Conservation (phyloP, 2,329 filamentous ascomycete species). For the Fusarium sp. region DNA sequence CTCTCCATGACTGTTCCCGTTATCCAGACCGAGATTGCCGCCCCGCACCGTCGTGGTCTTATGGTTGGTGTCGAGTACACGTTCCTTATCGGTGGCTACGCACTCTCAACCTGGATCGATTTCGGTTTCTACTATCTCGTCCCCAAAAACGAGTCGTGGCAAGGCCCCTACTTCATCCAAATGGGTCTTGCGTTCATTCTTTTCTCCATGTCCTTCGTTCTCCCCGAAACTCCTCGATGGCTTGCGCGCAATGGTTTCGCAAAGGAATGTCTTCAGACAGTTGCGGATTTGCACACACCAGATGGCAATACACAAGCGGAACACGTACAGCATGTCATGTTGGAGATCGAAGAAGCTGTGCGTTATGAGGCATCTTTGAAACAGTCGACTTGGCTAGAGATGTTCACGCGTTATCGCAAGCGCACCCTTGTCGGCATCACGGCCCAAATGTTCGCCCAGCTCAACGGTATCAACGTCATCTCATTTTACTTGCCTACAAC, state of each 20-base stretch:
- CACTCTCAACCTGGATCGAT: neutral
- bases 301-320: neutral
- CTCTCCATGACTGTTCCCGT: slow-evolving; percentile 2
- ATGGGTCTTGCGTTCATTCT: slow-evolving; percentile 3
- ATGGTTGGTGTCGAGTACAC: neutral
- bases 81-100: slow-evolving; percentile 1
- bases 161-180: neutral
- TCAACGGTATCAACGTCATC: slow-evolving; percentile 1
- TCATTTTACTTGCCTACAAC: neutral
- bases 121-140: slow-evolving; percentile 2
- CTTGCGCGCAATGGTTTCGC: neutral
- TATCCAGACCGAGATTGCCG: neutral
- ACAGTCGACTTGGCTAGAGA: slow-evolving; percentile 46
- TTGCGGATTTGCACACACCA: neutral
- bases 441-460: neutral
- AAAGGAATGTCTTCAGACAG: neutral
- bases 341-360: neutral
- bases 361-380: neutral
- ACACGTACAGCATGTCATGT: neutral
- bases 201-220: neutral
- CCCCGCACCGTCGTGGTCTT: neutral
- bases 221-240: neutral
- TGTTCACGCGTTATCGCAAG: slow-evolving; percentile 60
- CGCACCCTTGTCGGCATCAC: slow-evolving; percentile 1
- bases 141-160: neutral